Evolutionary conservation across 305 asterid species (phyloP).

Genomic region (Lippia alba): DNA sequence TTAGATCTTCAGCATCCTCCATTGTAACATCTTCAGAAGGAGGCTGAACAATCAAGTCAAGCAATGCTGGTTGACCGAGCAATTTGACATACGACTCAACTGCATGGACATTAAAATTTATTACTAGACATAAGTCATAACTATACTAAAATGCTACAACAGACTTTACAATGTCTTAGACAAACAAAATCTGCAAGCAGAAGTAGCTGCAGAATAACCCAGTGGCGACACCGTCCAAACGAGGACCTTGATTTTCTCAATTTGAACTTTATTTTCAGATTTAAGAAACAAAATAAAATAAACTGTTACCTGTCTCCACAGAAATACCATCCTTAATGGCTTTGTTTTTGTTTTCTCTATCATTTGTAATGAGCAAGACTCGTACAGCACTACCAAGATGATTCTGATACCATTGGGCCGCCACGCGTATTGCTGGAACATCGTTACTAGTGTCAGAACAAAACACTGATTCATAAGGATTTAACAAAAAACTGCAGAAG

Average conservation of each 20-base stretch:
- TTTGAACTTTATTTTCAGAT: conserved; percentile 5
- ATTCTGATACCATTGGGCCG: conserved; percentile 93
- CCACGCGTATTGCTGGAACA: conserved; percentile 87
- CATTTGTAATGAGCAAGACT: conserved; percentile 87
- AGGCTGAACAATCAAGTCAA: conserved; percentile 92
- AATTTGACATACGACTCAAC: conserved; percentile 92
- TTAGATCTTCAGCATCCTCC: conserved; percentile 85
- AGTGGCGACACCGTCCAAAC: conserved; percentile 18
- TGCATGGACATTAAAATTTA: conserved; percentile 45
- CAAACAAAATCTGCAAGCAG: conserved; percentile 14
- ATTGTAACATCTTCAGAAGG: conserved; percentile 70
- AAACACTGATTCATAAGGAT: conserved; percentile 22
- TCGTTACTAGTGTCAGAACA: conserved; percentile 35
- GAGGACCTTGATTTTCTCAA: conserved; percentile 21
- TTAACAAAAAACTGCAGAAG: conserved; percentile 1
- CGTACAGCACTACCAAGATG: conserved; percentile 72
- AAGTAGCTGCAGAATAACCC: conserved; percentile 22
- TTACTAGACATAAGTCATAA: conserved; percentile 25
- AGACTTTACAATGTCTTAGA: conserved; percentile 5
- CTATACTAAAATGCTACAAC: conserved; percentile 7
- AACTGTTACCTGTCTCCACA: conserved; percentile 83
- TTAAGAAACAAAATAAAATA: conserved; percentile 21
- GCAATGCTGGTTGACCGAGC: conserved; percentile 86
- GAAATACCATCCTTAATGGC: conserved; percentile 81
- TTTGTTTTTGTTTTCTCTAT: conserved; percentile 86